Percentiles rank a stretch among this genome's conserved stretches.
Evolutionary conservation across 2,329 filamentous ascomycete genomes (phyloP).

Genomic region (Daldinia sp.): DNA sequence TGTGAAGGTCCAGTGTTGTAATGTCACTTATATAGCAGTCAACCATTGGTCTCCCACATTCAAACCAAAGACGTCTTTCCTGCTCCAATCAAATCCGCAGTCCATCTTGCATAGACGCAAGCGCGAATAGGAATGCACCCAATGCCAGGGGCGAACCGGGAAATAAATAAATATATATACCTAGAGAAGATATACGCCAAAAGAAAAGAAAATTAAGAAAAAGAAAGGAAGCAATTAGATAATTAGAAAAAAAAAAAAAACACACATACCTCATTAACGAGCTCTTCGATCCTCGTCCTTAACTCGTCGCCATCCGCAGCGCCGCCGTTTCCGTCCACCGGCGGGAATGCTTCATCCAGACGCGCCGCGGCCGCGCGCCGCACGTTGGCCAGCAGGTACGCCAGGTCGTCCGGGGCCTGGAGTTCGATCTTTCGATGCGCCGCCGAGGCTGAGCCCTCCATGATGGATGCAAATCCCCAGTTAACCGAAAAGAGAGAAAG

Average conservation of each 20-base stretch:
- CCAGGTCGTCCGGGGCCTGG: slow-evolving; percentile 78
- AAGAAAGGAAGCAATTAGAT: not conserved
- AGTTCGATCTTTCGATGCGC: slow-evolving; percentile 80
- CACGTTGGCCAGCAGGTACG: slow-evolving; percentile 77
- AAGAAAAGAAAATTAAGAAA: not conserved
- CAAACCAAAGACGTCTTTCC: not conserved
- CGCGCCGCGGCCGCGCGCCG: slow-evolving; percentile 75
- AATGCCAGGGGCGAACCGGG: not conserved
- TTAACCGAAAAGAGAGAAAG: not conserved
- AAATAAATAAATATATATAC: not conserved
- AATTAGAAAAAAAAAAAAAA: slow-evolving; percentile 3
- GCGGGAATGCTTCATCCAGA: slow-evolving; percentile 76
- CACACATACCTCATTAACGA: slow-evolving; percentile 67
- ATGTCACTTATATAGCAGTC: slow-evolving; percentile 37
- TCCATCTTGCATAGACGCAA: not conserved
- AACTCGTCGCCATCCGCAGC: slow-evolving; percentile 62
- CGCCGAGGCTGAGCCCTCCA: slow-evolving; percentile 37
- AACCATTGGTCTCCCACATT: not conserved
- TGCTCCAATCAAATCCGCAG: not conserved
- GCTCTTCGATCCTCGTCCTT: slow-evolving; percentile 68
- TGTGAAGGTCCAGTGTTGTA: slow-evolving; percentile 31
- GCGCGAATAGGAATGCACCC: not conserved
- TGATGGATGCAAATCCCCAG: not conserved
- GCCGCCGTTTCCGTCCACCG: slow-evolving; percentile 62
- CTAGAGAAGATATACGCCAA: not conserved